These are phyloP conservation scores for Globisporangium parvum DNA, from an alignment of 352 stramenopile genomes.

Conservation along the genomic window DNA sequence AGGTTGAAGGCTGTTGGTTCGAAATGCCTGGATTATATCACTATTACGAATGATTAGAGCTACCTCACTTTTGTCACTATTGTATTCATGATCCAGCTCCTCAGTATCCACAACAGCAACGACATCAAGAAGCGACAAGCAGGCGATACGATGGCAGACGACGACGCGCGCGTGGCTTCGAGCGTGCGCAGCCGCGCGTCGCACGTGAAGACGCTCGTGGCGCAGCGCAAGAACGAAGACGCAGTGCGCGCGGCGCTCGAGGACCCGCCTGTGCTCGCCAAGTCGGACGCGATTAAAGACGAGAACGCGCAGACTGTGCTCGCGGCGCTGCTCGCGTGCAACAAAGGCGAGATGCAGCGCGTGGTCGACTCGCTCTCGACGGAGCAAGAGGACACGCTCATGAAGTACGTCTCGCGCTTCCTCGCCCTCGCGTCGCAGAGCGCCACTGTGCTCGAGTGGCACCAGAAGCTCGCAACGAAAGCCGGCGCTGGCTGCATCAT, in stretches of 20 bases:
- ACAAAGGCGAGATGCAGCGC: constrained; percentile 85
- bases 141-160: constrained; percentile 34
- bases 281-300: constrained; percentile 56
- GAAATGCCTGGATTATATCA: not conserved
- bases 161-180: constrained; percentile 46
- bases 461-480: constrained; percentile 81
- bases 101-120: not conserved
- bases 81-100: not conserved
- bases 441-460: constrained; percentile 81
- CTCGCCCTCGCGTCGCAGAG: constrained; percentile 71
- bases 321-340: constrained; percentile 65
- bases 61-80: not conserved
- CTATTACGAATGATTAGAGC: not conserved
- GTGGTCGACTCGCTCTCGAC: constrained; percentile 64
- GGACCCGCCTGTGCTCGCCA: constrained; percentile 61
- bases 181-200: constrained; percentile 52
- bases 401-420: constrained; percentile 89
- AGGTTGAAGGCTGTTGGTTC: no score
- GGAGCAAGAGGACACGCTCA: constrained; percentile 72
- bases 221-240: constrained; percentile 78
- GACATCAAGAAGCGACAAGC: not conserved
- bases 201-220: constrained; percentile 65
- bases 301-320: constrained; percentile 81
- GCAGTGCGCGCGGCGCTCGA: constrained; percentile 66
- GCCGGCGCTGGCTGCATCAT: constrained; percentile 86